A percentile compares a stretch with the other conserved stretches of the same genome.
These are phyloP conservation scores for Lactarius sanguifluus DNA, from an alignment of 768 basidiomycete genomes.

Conservation along the genomic window DNA sequence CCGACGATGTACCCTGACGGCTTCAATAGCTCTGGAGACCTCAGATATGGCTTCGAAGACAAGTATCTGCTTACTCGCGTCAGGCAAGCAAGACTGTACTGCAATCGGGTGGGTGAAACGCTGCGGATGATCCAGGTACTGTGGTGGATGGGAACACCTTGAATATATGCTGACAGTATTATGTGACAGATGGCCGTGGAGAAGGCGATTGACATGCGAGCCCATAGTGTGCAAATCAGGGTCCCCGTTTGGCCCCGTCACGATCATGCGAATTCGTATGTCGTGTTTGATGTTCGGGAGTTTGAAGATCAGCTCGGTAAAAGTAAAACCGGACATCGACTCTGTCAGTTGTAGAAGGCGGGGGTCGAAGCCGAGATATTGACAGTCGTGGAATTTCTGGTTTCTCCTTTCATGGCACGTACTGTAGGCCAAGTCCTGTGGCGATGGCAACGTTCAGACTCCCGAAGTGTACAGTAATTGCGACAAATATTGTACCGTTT, in stretches of 20 bases:
- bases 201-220: background rate
- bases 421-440: background rate
- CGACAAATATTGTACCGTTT: no score
- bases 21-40: background rate
- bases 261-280: background rate
- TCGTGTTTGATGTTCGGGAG: background rate
- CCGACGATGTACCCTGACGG: background rate
- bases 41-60: background rate
- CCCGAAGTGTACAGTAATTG: no score
- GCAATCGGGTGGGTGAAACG: background rate
- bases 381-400: background rate
- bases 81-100: background rate
- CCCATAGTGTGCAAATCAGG: background rate
- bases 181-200: background rate
- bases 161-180: background rate
- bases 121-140: slow-evolving; percentile 1
- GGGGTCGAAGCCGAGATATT: background rate
- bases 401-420: background rate
- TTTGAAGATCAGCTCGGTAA: background rate
- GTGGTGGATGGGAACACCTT: background rate
- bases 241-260: background rate
- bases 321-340: background rate
- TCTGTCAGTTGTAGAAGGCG: background rate
- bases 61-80: background rate
- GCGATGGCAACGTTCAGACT: no score